Evolutionary conservation across 177 flowering plant species (phyloP).

Genomic region (Vitis hybrid): DNA sequence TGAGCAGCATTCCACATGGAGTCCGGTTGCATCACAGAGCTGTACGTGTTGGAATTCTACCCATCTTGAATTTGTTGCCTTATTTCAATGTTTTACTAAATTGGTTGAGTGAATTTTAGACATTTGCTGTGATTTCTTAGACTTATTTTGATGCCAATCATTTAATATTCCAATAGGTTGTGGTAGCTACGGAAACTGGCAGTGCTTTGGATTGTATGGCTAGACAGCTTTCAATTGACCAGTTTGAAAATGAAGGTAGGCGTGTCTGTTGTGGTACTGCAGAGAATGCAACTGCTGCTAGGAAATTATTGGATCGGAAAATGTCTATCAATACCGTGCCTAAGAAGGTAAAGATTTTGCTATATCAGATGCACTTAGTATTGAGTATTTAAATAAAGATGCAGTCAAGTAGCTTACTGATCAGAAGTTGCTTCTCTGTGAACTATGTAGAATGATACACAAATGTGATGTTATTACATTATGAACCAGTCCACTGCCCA

Average conservation of each 20-base stretch:
- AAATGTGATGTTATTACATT: no score
- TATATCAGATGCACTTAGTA: not conserved
- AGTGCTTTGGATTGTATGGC: slow-evolving; percentile 99
- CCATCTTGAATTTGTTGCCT: not conserved
- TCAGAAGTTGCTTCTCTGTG: no score
- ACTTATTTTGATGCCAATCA: no score
- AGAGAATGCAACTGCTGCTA: slow-evolving; percentile 93
- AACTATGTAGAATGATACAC: no score
- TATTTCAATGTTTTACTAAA: not conserved
- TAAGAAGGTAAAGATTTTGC: slow-evolving; percentile 64
- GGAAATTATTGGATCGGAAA: slow-evolving; percentile 89
- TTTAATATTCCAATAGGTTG: slow-evolving; percentile 50
- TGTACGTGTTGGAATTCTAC: slow-evolving; percentile 46
- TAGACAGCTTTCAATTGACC: slow-evolving; percentile 89
- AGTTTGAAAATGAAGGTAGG: slow-evolving; percentile 87
- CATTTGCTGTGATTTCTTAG: no score
- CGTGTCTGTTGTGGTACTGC: slow-evolving; percentile 98
- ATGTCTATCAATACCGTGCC: slow-evolving; percentile 97
- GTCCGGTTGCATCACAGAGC: slow-evolving; percentile 96
- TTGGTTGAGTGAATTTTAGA: no score
- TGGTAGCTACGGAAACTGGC: slow-evolving; percentile 94
- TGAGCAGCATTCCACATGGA: slow-evolving; percentile 53
- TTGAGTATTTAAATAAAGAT: no score
- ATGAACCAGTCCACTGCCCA: no score
- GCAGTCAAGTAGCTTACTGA: no score